These are phyloP conservation scores for Trichoderma sp. DNA, from an alignment of 2,329 filamentous ascomycete genomes.

Conservation along the genomic window DNA sequence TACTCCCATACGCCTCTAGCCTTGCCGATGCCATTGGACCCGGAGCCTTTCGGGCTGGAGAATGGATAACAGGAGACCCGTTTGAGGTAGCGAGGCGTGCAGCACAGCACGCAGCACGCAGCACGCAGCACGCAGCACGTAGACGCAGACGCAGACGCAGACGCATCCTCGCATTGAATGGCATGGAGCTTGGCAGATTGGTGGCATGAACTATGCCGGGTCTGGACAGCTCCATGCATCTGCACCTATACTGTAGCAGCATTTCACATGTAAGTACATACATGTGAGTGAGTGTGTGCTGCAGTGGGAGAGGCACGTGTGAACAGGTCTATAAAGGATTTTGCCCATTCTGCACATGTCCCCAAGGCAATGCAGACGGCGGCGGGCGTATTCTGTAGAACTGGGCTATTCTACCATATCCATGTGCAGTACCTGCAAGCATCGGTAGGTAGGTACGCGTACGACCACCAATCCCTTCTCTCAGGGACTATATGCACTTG, in stretches of 20 bases:
- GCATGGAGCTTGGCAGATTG: slow-evolving; percentile 2
- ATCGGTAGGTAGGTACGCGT: neutral
- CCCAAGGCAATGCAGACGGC: neutral
- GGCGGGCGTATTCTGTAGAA: neutral
- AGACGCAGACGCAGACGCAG: no score
- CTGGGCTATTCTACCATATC: neutral
- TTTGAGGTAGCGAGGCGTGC: slow-evolving; percentile 10
- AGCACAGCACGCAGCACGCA: no score
- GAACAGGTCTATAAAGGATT: neutral
- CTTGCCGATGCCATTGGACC: slow-evolving; percentile 1
- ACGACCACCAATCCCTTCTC: neutral
- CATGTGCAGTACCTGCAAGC: no score
- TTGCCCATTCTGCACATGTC: neutral
- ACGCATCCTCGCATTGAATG: slow-evolving; percentile 14
- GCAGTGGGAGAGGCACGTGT: slow-evolving; percentile 1
- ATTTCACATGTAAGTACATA: neutral
- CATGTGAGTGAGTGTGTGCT: slow-evolving; percentile 12
- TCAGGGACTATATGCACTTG: no score
- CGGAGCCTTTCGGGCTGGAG: neutral
- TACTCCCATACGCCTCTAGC: neutral
- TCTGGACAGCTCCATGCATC: slow-evolving; percentile 20
- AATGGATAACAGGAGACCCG: neutral
- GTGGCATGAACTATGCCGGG: slow-evolving; percentile 10
- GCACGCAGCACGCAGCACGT: neutral
- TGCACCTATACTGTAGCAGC: slow-evolving; percentile 10